These are phyloP conservation scores for Penicillium manginii DNA, from an alignment of 495 filamentous ascomycete genomes.

Conservation along the genomic window DNA sequence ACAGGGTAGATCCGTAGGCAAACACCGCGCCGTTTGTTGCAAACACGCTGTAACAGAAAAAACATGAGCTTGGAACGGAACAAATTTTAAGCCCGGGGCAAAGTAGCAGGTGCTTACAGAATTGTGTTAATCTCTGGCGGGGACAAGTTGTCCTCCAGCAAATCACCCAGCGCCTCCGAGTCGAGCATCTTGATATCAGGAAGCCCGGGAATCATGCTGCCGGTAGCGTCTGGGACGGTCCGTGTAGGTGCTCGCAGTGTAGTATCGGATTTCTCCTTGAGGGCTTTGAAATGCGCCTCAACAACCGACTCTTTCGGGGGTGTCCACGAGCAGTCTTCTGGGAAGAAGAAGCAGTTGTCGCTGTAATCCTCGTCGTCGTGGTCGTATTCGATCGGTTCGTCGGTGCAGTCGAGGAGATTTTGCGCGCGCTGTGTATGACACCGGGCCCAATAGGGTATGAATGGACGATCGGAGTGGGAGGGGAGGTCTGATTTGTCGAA, in stretches of 20 bases:
- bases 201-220: slow-evolving; percentile 52
- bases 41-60: slow-evolving; percentile 34
- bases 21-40: slow-evolving; percentile 53
- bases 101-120: slow-evolving; percentile 29
- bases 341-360: slow-evolving; percentile 54
- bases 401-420: slow-evolving; percentile 44
- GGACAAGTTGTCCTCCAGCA: slow-evolving; percentile 52
- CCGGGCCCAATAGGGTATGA: slow-evolving; percentile 49
- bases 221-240: slow-evolving; percentile 17
- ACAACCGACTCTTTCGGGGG: slow-evolving; percentile 39
- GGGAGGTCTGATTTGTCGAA: slow-evolving; percentile 21
- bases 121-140: slow-evolving; percentile 54
- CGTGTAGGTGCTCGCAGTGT: slow-evolving; percentile 9
- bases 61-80: neutral
- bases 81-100: neutral
- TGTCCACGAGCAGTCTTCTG: slow-evolving; percentile 52
- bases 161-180: slow-evolving; percentile 49
- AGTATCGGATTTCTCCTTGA: slow-evolving; percentile 7
- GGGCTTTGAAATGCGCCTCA: slow-evolving; percentile 18
- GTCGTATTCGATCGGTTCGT: slow-evolving; percentile 53
- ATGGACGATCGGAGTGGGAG: slow-evolving; percentile 18
- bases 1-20: slow-evolving; percentile 47
- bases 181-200: slow-evolving; percentile 55
- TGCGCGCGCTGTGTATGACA: slow-evolving; percentile 43
- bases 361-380: slow-evolving; percentile 50